phyloP scores from a whole-genome alignment of 768 basidiomycete genomes.

The Gloeostereum incarnatum region DNA sequence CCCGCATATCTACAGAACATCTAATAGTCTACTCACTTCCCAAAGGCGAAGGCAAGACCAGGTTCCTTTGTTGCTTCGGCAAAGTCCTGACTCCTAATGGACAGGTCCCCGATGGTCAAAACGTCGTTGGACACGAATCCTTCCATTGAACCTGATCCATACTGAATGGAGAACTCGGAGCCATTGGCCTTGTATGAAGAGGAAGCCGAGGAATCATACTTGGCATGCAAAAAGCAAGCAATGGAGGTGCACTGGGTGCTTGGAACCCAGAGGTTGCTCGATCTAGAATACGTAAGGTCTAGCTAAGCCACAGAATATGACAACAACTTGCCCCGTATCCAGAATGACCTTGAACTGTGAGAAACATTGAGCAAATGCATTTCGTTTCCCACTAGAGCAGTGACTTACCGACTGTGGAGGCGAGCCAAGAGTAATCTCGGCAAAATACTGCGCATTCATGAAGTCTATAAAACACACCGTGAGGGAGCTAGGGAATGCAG shows the following conservation, averaged over 20 bases:
- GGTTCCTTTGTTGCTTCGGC: slow-evolving; percentile 96
- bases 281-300: slow-evolving; percentile 29
- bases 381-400: too few relatives aligned
- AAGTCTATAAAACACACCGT: slow-evolving; percentile 51
- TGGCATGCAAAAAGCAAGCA: slow-evolving; percentile 88
- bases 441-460: slow-evolving; percentile 96
- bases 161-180: slow-evolving; percentile 80
- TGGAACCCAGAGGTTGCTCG: slow-evolving; percentile 94
- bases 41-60: slow-evolving; percentile 94
- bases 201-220: slow-evolving; percentile 78
- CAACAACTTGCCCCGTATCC: slow-evolving; percentile 66
- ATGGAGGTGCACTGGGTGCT: slow-evolving; percentile 75
- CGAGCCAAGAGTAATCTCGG: slow-evolving; percentile 75
- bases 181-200: slow-evolving; percentile 88
- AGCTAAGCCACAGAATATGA: slow-evolving; percentile 5
- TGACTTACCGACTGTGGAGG: slow-evolving; percentile 70
- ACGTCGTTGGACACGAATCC: slow-evolving; percentile 87
- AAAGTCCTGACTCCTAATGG: slow-evolving; percentile 71
- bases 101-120: slow-evolving; percentile 75
- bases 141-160: slow-evolving; percentile 95
- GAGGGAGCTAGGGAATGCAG: slow-evolving; percentile 3
- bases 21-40: slow-evolving; percentile 52
- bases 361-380: too few relatives aligned
- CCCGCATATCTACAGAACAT: neutral
- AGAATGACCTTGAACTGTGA: slow-evolving; percentile 86